A percentile compares a stretch with the other conserved stretches of the same genome.
Conservation (phyloP, 2,329 filamentous ascomycete genomes). For the Microcera coccophila region DNA sequence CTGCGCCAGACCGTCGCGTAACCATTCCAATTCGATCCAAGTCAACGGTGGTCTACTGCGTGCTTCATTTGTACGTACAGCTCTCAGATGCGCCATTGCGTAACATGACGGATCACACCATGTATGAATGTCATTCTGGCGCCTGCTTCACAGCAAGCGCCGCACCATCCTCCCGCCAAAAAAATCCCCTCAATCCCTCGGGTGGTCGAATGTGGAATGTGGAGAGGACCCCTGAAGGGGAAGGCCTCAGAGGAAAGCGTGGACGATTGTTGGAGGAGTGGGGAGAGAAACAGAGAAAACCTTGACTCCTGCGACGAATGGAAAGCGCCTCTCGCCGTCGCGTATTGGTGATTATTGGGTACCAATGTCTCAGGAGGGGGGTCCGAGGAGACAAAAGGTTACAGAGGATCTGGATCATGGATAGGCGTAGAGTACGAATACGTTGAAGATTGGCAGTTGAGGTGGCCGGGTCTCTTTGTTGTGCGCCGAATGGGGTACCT, state of each 20-base stretch:
- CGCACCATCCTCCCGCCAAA: slow-evolving; percentile 3
- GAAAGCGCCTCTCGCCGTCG: slow-evolving; percentile 25
- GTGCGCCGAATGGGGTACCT: not conserved
- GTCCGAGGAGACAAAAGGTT: slow-evolving; percentile 3
- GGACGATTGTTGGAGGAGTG: not conserved
- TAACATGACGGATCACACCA: slow-evolving; percentile 11
- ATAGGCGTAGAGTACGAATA: not conserved
- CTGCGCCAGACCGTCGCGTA: not conserved
- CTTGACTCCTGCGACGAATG: slow-evolving; percentile 17
- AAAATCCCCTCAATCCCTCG: not conserved
- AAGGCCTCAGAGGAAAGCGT: slow-evolving; percentile 5
- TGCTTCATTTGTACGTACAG: slow-evolving; percentile 3
- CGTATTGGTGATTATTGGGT: slow-evolving; percentile 16
- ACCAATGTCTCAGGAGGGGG: slow-evolving; percentile 22
- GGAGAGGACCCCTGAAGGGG: not conserved
- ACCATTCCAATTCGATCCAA: too few species aligned
- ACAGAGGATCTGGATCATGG: not conserved
- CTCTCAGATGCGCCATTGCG: not conserved
- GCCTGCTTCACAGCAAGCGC: not conserved
- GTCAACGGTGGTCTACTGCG: not conserved
- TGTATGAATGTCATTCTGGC: not conserved
- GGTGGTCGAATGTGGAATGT: not conserved
- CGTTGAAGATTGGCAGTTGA: not conserved
- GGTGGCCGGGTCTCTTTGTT: not conserved
- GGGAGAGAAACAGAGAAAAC: slow-evolving; percentile 7